Conservation (phyloP, 805 yeast species). For the Metschnikowia orientalis region DNA sequence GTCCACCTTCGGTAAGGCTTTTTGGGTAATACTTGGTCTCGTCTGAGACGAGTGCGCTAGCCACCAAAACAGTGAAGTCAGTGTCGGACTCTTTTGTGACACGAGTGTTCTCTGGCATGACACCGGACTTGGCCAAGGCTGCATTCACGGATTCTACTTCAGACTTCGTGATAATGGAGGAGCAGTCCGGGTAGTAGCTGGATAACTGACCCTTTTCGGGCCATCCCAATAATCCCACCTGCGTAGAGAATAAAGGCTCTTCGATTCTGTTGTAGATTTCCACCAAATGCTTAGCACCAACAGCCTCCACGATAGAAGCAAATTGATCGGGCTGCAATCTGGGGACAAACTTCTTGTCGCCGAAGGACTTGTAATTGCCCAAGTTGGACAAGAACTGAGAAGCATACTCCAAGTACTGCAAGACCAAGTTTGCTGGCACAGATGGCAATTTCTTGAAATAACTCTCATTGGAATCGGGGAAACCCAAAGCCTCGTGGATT, state of each 20-base stretch:
- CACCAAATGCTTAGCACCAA: constrained; percentile 32
- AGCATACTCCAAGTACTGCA: constrained; percentile 61
- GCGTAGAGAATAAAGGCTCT: constrained; percentile 48
- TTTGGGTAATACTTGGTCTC: constrained; percentile 51
- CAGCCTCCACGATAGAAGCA: constrained; percentile 41
- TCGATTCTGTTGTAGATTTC: constrained; percentile 41
- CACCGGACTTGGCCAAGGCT: constrained; percentile 56
- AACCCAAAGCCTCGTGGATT: constrained; percentile 49
- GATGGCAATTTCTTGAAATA: constrained; percentile 34
- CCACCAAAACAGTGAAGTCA: constrained; percentile 59
- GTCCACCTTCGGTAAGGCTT: constrained; percentile 32
- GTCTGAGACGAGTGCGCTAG: constrained; percentile 54
- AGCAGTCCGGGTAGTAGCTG: constrained; percentile 57
- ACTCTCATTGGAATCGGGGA: constrained; percentile 36
- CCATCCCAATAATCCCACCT: constrained; percentile 62
- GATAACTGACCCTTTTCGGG: constrained; percentile 73
- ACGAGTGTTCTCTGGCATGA: constrained; percentile 79
- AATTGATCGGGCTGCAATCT: constrained; percentile 47
- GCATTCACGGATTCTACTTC: constrained; percentile 67
- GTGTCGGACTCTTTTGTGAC: constrained; percentile 50
- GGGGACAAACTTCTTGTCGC: constrained; percentile 85
- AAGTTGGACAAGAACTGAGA: constrained; percentile 71
- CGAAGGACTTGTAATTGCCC: constrained; percentile 83
- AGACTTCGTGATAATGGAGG: constrained; percentile 39
- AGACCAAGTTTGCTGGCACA: constrained; percentile 33